Percentiles rank a stretch among this genome's conserved stretches.
phyloP scores from a whole-genome alignment of 345 rosid genomes.

The Mercurialis annua region DNA sequence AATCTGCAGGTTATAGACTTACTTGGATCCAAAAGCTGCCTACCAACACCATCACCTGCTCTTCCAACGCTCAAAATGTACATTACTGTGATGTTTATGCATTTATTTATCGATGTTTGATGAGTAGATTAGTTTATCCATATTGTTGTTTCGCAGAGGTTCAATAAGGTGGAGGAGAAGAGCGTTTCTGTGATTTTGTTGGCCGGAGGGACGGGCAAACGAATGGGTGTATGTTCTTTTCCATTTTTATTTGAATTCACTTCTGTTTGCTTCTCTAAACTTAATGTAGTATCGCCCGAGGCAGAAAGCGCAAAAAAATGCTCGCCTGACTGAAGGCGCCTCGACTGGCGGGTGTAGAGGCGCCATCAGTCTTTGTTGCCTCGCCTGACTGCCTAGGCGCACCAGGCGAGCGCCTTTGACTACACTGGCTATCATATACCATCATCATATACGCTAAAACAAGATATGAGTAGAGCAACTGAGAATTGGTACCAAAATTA shows the following conservation, averaged over 20 bases:
- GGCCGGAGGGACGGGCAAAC: conserved; percentile 92
- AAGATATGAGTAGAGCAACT: too few relatives aligned
- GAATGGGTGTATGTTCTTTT: conserved; percentile 73
- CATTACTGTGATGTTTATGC: neutral
- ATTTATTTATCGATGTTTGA: neutral
- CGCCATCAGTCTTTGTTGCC: neutral
- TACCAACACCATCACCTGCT: conserved; percentile 3
- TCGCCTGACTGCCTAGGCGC: too few relatives aligned
- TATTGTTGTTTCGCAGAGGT: conserved; percentile 26
- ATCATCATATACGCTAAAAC: too few relatives aligned
- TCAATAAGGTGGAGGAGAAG: conserved; percentile 49
- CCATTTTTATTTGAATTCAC: neutral
- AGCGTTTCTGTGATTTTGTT: conserved; percentile 82
- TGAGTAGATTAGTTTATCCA: too few relatives aligned
- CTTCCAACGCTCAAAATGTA: neutral
- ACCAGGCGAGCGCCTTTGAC: too few relatives aligned
- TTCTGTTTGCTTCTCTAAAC: neutral
- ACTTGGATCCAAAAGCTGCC: conserved; percentile 5
- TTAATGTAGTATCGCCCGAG: neutral
- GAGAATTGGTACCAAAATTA: too few relatives aligned
- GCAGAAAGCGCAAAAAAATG: neutral
- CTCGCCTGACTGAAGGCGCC: neutral
- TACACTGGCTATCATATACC: too few relatives aligned
- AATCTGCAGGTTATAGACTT: conserved; percentile 8
- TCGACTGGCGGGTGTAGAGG: neutral